Evolutionary conservation across 2,329 filamentous ascomycete genomes (phyloP).

Genomic region (Chaetomium globosum): DNA sequence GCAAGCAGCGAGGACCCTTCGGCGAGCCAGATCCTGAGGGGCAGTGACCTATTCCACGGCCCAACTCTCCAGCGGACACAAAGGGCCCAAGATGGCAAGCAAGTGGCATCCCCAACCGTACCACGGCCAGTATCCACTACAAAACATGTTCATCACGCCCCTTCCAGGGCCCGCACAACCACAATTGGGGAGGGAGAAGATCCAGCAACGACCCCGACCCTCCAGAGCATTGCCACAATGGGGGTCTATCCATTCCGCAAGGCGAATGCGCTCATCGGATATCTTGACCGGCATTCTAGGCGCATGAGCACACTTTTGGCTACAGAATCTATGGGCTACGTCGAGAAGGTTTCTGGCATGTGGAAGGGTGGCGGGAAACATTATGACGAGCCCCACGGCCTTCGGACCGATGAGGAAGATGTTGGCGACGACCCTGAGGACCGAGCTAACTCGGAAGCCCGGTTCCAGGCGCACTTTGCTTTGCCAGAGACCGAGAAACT

Average conservation of each 20-base stretch:
- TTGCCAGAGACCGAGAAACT: conserved; percentile 82
- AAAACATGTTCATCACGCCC: conserved; percentile 38
- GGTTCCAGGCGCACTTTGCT: conserved; percentile 88
- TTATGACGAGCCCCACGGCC: conserved; percentile 67
- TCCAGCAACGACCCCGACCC: conserved; percentile 46
- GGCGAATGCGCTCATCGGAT: conserved; percentile 80
- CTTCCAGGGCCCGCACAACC: conserved; percentile 46
- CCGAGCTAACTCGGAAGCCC: conserved; percentile 68
- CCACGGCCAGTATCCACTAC: conserved; percentile 15
- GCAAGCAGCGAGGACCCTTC: conserved; percentile 75
- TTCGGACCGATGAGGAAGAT: conserved; percentile 57
- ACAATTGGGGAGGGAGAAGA: conserved; percentile 41
- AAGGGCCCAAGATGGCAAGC: conserved; percentile 27
- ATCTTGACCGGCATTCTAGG: conserved; percentile 75
- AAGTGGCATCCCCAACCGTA: background rate
- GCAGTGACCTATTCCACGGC: conserved; percentile 85
- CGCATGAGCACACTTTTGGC: conserved; percentile 81
- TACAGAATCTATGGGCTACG: conserved; percentile 91
- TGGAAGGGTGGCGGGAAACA: conserved; percentile 90
- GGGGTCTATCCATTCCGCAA: conserved; percentile 80
- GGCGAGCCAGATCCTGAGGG: conserved; percentile 84
- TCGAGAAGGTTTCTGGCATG: conserved; percentile 96
- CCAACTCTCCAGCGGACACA: conserved; percentile 64
- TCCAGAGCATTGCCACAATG: conserved; percentile 59
- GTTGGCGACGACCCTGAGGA: conserved; percentile 61